Percentiles rank a stretch among this genome's conserved stretches.
Evolutionary conservation across 1,284 basidiomycete species (phyloP).

Genomic region (Pseudozyma sp.): DNA sequence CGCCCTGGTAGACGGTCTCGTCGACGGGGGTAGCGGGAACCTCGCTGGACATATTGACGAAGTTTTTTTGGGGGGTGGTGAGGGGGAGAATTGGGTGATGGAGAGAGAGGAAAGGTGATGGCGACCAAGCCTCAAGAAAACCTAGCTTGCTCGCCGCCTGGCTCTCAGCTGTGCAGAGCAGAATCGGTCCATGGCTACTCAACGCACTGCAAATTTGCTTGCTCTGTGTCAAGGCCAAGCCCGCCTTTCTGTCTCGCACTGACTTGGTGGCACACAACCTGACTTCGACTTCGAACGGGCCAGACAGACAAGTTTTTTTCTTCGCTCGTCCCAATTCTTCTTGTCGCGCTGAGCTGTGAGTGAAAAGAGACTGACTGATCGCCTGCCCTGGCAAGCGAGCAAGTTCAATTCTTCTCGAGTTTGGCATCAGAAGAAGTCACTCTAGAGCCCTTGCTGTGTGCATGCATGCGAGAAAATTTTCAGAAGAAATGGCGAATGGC

Average conservation of each 20-base stretch:
- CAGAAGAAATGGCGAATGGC: constrained; percentile 23
- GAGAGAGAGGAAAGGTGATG: constrained; percentile 31
- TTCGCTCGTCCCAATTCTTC: constrained; percentile 13
- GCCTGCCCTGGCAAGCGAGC: no score
- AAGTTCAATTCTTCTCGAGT: no score
- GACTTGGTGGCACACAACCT: neutral
- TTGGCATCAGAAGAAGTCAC: neutral
- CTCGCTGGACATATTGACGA: constrained; percentile 67
- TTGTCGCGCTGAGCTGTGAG: constrained; percentile 1
- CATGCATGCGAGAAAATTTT: constrained; percentile 32
- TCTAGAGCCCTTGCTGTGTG: neutral
- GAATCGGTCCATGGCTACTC: neutral
- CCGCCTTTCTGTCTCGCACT: constrained; percentile 9
- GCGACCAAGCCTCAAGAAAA: constrained; percentile 18
- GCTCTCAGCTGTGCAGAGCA: neutral
- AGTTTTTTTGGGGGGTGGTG: constrained; percentile 33
- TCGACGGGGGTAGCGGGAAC: constrained; percentile 72
- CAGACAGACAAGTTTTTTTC: constrained; percentile 16
- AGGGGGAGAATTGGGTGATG: constrained; percentile 34
- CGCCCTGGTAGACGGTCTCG: constrained; percentile 89
- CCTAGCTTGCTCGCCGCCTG: constrained; percentile 6
- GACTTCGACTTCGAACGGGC: constrained; percentile 17
- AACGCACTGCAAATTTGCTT: constrained; percentile 14
- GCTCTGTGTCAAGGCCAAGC: constrained; percentile 1
- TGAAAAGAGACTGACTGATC: no score